Base-by-base conservation (phyloP, 257 asterid genomes). In the Solanum acaule region DNA sequence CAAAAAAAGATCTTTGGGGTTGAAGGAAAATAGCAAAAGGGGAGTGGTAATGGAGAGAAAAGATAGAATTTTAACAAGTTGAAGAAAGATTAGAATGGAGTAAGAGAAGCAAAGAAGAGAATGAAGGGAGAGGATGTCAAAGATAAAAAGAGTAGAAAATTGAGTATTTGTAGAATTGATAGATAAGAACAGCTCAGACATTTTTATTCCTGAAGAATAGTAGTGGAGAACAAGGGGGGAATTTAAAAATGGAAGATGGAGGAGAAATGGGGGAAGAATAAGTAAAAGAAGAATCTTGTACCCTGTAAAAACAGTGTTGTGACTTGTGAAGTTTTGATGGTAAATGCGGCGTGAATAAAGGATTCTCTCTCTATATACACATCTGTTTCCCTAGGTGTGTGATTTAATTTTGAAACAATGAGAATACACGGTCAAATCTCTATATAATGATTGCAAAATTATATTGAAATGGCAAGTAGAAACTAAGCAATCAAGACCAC, bases 11-110 rank as follows among this genome's bases (percentile, higher is more conserved):
- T 10, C 11, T 11, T 42, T 1, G 5, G 23, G 18, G 52, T 0
- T 65, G 84, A 88, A 27, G 71, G 97, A 84, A 75, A 93, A 71
- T 88, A 88, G 88, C 68, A 95, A 89, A 89, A 94, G 94, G 68
- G 90, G 91, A n/a, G 15, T 9, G 14, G 13, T 0, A 61, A 61
- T 23, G 70, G 13, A 95, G 85, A 97, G 93, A 34, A 92, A 97
- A 14, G 94, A 90, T 6, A 94, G 5, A 89, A 93, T 87, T 70
- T 89, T 93, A 8, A 94, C 84, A 38, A 94, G 88, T 91, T 88
- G 93, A 2, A 95, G 95, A 1, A 93, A 91, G 94, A 93, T 93
- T 93, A 92, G 88, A 67, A 92, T 59, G 90, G 93, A 84, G 94
- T 89, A 92, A 0, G 92, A 89, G 73, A 93, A 91, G 90, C 93